Evolutionary conservation across 2,329 filamentous ascomycete genomes (phyloP).

Genomic region (Meredithiella fracta): DNA sequence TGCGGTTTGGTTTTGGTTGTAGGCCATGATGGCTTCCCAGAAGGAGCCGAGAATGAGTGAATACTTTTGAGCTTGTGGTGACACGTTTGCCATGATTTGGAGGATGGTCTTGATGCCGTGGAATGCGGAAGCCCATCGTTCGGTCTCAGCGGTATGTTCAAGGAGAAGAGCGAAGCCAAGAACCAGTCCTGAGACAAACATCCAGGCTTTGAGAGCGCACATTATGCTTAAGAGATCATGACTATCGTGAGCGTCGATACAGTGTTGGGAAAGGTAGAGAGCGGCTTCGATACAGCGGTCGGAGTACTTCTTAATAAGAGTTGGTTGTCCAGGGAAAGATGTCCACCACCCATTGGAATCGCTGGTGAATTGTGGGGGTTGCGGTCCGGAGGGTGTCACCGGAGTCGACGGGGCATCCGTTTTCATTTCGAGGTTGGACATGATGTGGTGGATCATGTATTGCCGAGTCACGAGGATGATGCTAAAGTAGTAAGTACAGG

Average conservation of each 20-base stretch:
- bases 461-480: constrained; percentile 15
- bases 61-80: constrained; percentile 41
- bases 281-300: constrained; percentile 33
- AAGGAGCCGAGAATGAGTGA: constrained; percentile 35
- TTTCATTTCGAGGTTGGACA: constrained; percentile 8
- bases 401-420: constrained; percentile 15
- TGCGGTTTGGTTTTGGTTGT: constrained; percentile 19
- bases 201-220: constrained; percentile 29
- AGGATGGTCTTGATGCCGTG: constrained; percentile 33
- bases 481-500: constrained; percentile 15
- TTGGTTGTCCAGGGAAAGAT: not conserved
- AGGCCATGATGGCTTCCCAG: constrained; percentile 28
- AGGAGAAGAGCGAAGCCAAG: constrained; percentile 15
- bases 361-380: not conserved
- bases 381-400: not conserved
- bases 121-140: constrained; percentile 25
- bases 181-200: constrained; percentile 15
- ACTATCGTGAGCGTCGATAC: constrained; percentile 25
- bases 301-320: constrained; percentile 20
- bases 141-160: not conserved
- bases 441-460: constrained; percentile 15
- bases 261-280: constrained; percentile 32
- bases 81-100: constrained; percentile 29
- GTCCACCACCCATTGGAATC: not conserved
- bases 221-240: constrained; percentile 30